Evolutionary conservation across 2,329 filamentous ascomycete species (phyloP).

Genomic region (Exophiala sideris): DNA sequence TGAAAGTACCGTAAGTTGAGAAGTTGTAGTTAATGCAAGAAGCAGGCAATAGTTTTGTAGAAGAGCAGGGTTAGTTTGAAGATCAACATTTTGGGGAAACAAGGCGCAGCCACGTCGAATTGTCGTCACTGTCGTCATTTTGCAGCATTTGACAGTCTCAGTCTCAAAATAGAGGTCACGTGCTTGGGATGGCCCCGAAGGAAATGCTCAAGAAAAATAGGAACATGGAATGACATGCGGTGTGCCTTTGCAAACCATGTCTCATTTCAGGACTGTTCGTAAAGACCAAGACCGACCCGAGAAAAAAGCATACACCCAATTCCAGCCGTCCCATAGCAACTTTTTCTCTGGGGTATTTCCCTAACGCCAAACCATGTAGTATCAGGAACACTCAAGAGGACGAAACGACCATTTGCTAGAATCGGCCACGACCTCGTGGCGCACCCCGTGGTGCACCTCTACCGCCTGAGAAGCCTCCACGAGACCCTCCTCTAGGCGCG

Average conservation of each 20-base stretch:
- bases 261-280: too few relatives aligned
- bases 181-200: neutral
- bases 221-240: neutral
- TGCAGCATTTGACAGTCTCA: slow-evolving; percentile 5
- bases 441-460: slow-evolving; percentile 16
- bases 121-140: slow-evolving; percentile 15
- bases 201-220: neutral
- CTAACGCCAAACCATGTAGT: slow-evolving; percentile 44
- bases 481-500: slow-evolving; percentile 28
- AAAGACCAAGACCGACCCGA: too few relatives aligned
- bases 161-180: neutral
- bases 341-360: slow-evolving; percentile 32
- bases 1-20: neutral
- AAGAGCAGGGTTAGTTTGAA: neutral
- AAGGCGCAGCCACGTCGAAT: slow-evolving; percentile 13
- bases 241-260: too few relatives aligned
- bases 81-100: slow-evolving; percentile 11
- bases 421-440: slow-evolving; percentile 19
- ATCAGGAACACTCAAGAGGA: slow-evolving; percentile 23
- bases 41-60: neutral
- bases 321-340: neutral
- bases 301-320: neutral
- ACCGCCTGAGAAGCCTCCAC: slow-evolving; percentile 34
- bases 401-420: neutral
- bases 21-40: neutral